Evolutionary conservation across 2,329 filamentous ascomycete species (phyloP).

Genomic region (Lasiodiplodia citricola): DNA sequence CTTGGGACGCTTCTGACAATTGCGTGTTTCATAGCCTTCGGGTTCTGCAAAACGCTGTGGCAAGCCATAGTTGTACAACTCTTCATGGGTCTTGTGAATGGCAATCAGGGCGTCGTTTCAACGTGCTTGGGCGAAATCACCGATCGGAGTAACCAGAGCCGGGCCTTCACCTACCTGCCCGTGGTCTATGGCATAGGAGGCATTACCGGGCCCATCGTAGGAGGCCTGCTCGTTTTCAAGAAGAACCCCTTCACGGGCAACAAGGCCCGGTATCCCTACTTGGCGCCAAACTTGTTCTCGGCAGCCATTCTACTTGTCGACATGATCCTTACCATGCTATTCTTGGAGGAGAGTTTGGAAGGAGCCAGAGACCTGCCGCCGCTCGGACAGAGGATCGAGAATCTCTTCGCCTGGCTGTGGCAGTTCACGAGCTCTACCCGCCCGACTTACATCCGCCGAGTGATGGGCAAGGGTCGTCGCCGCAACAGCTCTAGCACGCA

Average conservation of each 20-base stretch:
- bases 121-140: constrained; percentile 95
- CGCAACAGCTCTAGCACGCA: constrained; percentile 45
- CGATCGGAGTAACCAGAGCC: constrained; percentile 91
- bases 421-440: constrained; percentile 66
- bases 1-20: constrained; percentile 83
- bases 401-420: constrained; percentile 71
- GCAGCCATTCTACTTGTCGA: constrained; percentile 74
- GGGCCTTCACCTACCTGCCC: constrained; percentile 90
- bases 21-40: constrained; percentile 82
- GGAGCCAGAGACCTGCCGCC: constrained; percentile 66
- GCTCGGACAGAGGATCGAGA: constrained; percentile 62
- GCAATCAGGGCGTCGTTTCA: constrained; percentile 91
- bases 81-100: constrained; percentile 91
- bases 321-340: constrained; percentile 75
- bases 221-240: constrained; percentile 77
- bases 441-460: constrained; percentile 63
- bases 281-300: constrained; percentile 81
- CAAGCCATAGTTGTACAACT: constrained; percentile 86
- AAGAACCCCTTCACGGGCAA: constrained; percentile 60
- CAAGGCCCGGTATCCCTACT: constrained; percentile 74
- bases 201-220: constrained; percentile 91
- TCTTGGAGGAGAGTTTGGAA: constrained; percentile 85
- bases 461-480: constrained; percentile 33
- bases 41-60: constrained; percentile 81
- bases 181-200: constrained; percentile 95